A percentile compares a stretch with the other conserved stretches of the same genome.
phyloP scores from a whole-genome alignment of 345 rosid genomes.

The Boechera divaricarpa region DNA sequence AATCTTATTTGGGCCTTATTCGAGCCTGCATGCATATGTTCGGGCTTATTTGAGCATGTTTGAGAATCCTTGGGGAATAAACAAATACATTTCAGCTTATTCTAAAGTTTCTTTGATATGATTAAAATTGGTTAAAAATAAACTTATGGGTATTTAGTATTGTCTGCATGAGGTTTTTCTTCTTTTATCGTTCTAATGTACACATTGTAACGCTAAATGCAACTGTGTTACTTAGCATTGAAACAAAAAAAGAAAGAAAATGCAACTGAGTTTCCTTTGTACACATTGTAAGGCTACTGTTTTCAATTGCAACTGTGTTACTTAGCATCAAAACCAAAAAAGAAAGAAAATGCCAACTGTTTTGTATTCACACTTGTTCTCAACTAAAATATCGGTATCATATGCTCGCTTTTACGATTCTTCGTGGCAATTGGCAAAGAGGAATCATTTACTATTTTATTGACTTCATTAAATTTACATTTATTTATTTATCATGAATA shows the following conservation, averaged over 20 bases:
- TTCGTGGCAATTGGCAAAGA: conserved; percentile 5
- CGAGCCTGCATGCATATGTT: too few relatives aligned
- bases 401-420: not conserved
- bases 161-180: too few relatives aligned
- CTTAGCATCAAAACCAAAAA: too few relatives aligned
- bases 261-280: not conserved
- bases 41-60: not conserved
- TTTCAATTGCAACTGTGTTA: too few relatives aligned
- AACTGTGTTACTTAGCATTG: not conserved
- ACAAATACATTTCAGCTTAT: not conserved
- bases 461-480: not conserved
- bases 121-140: too few relatives aligned
- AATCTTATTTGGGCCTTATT: not conserved
- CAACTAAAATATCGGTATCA: not conserved
- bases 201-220: too few relatives aligned
- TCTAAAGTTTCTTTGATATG: not conserved
- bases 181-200: not conserved
- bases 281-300: too few relatives aligned
- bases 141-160: too few relatives aligned
- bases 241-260: too few relatives aligned
- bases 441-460: not conserved
- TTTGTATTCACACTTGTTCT: not conserved
- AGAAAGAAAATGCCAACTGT: too few relatives aligned
- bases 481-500: too few relatives aligned
- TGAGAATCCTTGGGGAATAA: not conserved